A percentile compares a stretch with the other conserved stretches of the same genome.
Evolutionary conservation across 2,329 filamentous ascomycete genomes (phyloP).

Genomic region (Septoria linicola): DNA sequence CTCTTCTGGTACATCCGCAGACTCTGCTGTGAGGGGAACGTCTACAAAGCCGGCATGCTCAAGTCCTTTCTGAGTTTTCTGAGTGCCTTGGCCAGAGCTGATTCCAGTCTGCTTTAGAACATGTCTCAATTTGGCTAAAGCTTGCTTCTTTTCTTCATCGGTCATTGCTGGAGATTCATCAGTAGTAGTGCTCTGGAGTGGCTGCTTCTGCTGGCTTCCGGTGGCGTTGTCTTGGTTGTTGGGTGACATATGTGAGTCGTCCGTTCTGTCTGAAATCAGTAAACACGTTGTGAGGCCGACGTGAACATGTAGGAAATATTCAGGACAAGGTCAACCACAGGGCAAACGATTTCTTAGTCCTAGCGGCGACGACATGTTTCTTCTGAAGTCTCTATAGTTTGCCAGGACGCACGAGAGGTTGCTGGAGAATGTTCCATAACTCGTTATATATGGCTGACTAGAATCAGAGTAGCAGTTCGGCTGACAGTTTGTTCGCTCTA

Average conservation of each 20-base stretch:
- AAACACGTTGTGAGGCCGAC: no score
- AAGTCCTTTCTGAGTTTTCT: no score
- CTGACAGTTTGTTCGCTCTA: slow-evolving; percentile 63
- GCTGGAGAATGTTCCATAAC: background rate
- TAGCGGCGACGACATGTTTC: no score
- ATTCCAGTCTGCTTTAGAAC: slow-evolving; percentile 1
- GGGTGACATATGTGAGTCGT: no score
- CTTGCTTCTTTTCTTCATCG: background rate
- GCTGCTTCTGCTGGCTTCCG: background rate
- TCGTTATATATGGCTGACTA: background rate
- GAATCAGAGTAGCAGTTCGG: background rate
- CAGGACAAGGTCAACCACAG: no score
- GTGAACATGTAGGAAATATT: no score
- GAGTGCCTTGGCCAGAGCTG: background rate
- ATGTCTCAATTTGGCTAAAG: background rate
- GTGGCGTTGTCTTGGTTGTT: background rate
- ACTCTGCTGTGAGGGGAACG: slow-evolving; percentile 14
- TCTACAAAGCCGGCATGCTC: slow-evolving; percentile 13
- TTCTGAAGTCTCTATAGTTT: no score
- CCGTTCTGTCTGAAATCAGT: no score
- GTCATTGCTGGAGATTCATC: background rate
- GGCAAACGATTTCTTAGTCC: no score
- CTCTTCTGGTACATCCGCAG: slow-evolving; percentile 11
- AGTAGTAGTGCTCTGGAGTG: background rate
- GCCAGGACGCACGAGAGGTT: background rate